Conservation (phyloP, 345 rosid species). For the Bruguiera gymnorhiza region DNA sequence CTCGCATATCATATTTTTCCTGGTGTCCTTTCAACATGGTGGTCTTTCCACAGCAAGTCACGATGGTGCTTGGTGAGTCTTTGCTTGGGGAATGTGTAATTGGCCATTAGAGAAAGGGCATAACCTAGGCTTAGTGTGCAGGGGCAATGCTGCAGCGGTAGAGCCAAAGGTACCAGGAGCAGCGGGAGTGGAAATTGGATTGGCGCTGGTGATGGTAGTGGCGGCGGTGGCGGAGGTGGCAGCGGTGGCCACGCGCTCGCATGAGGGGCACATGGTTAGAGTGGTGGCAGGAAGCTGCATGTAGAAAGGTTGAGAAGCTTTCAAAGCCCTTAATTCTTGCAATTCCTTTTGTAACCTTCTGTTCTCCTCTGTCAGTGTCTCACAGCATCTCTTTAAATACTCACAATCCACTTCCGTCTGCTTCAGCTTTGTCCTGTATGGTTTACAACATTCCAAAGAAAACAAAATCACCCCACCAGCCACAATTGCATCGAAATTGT, state of each 20-base stretch:
- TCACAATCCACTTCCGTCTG: slow-evolving; percentile 94
- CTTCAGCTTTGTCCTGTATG: slow-evolving; percentile 79
- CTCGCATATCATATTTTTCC: neutral
- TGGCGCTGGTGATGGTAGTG: neutral
- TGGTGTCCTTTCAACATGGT: neutral
- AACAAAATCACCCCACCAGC: neutral
- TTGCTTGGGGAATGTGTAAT: slow-evolving; percentile 22
- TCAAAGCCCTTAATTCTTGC: slow-evolving; percentile 76
- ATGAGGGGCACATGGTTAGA: slow-evolving; percentile 99
- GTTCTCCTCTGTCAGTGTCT: slow-evolving; percentile 87
- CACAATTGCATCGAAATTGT: too few relatives aligned
- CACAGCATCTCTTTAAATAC: slow-evolving; percentile 85
- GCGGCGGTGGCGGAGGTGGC: slow-evolving; percentile 23
- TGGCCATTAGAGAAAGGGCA: slow-evolving; percentile 31
- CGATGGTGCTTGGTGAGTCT: slow-evolving; percentile 31
- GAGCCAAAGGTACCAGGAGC: neutral
- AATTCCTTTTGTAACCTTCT: slow-evolving; percentile 82
- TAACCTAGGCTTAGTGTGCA: slow-evolving; percentile 22
- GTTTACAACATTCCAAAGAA: neutral
- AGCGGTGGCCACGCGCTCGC: slow-evolving; percentile 84
- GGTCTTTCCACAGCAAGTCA: slow-evolving; percentile 12
- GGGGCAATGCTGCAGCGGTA: slow-evolving; percentile 10
- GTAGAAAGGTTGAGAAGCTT: slow-evolving; percentile 78
- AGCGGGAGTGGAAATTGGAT: neutral
- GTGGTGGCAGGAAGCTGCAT: slow-evolving; percentile 98